Evolutionary conservation across 148 eudicot species (phyloP).

Genomic region (Mesembryanthemum crystallinum): DNA sequence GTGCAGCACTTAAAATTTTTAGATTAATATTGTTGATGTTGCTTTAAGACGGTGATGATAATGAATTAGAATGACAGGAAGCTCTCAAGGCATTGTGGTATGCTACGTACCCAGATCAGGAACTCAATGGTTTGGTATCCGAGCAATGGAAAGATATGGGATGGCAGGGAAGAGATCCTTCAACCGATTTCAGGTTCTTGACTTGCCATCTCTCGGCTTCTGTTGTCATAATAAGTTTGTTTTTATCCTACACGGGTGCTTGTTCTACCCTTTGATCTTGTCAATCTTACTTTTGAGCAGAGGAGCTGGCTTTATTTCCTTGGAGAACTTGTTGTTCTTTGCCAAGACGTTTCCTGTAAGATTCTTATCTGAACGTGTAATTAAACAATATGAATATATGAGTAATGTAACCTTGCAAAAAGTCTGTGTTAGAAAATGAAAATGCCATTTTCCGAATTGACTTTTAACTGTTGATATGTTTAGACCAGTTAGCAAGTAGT

Average conservation of each 20-base stretch:
- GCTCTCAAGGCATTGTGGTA: conserved; percentile 79
- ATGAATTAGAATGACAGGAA: conserved; percentile 42
- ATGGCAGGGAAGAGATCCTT: conserved; percentile 92
- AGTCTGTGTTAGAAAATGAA: background rate
- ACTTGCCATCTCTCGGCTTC: background rate
- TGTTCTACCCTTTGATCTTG: conserved; percentile 2
- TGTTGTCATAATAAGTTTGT: background rate
- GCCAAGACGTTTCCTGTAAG: conserved; percentile 85
- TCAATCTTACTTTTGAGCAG: conserved; percentile 40
- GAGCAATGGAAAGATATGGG: conserved; percentile 98
- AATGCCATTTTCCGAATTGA: background rate
- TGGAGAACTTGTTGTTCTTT: conserved; percentile 85
- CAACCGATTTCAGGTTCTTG: conserved; percentile 81
- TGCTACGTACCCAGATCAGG: conserved; percentile 63
- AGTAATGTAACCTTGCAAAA: background rate
- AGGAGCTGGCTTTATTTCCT: conserved; percentile 89
- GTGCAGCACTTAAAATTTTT: no score
- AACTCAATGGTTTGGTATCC: conserved; percentile 62
- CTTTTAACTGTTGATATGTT: background rate
- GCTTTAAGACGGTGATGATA: background rate
- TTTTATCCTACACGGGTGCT: background rate
- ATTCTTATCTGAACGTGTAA: background rate
- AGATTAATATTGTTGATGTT: background rate
- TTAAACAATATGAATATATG: background rate
- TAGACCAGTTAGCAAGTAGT: background rate